Evolutionary conservation across 208 protist species (phyloP).

Genomic region (Phytomonas serpens): DNA sequence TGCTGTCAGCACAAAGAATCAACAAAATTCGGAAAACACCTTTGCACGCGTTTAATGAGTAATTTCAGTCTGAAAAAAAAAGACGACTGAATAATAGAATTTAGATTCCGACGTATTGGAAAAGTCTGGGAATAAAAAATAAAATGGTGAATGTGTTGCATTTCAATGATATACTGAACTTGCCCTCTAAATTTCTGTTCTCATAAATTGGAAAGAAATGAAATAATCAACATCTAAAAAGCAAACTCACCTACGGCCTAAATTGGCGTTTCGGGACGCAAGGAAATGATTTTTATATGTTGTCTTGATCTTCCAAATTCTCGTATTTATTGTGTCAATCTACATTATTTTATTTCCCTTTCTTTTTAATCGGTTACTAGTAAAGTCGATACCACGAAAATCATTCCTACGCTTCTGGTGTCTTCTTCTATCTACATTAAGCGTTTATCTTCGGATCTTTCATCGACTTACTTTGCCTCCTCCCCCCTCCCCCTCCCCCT

Average conservation of each 20-base stretch:
- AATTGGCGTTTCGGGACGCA: background rate
- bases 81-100: background rate
- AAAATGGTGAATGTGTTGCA: background rate
- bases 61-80: background rate
- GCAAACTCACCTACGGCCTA: background rate
- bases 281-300: background rate
- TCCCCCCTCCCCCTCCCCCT: background rate
- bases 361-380: background rate
- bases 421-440: background rate
- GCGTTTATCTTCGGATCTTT: conserved; percentile 10
- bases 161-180: background rate
- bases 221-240: background rate
- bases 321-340: background rate
- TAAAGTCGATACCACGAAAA: background rate
- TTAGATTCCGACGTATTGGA: background rate
- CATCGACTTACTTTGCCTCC: background rate
- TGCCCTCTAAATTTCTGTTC: background rate
- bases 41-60: background rate
- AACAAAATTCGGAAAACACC: background rate
- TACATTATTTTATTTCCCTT: background rate
- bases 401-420: background rate
- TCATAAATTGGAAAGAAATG: background rate
- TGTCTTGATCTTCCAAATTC: background rate
- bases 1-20: background rate
- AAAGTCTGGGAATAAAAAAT: background rate